Evolutionary conservation across 2,329 filamentous ascomycete species (phyloP).

Genomic region (Sarocladium brachiariae): DNA sequence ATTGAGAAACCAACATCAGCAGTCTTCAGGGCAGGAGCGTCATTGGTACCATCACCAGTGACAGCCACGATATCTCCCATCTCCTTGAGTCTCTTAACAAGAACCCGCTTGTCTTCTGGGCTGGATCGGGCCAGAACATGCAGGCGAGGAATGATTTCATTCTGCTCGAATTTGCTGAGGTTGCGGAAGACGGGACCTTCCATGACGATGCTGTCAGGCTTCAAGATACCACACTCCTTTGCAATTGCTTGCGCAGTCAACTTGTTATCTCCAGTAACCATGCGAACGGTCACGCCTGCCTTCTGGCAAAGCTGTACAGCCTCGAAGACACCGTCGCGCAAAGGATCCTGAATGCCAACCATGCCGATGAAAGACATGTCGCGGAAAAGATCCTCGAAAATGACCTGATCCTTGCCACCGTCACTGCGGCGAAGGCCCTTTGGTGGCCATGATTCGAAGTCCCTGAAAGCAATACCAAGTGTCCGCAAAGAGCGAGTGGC

Average conservation of each 20-base stretch:
- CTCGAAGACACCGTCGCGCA: conserved; percentile 66
- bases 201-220: conserved; percentile 61
- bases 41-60: conserved; percentile 78
- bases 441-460: conserved; percentile 82
- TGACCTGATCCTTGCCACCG: conserved; percentile 51
- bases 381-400: conserved; percentile 60
- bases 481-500: conserved; percentile 75
- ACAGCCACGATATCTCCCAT: conserved; percentile 73
- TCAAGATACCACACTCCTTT: conserved; percentile 69
- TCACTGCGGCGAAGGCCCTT: conserved; percentile 48
- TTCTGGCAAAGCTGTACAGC: conserved; percentile 67
- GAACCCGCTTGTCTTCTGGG: conserved; percentile 68
- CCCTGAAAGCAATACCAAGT: conserved; percentile 75
- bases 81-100: conserved; percentile 65
- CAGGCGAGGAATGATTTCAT: conserved; percentile 59
- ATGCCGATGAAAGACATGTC: conserved; percentile 63
- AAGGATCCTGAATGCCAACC: conserved; percentile 75
- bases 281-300: conserved; percentile 72
- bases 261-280: conserved; percentile 82
- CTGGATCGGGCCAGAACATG: conserved; percentile 69
- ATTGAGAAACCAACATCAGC: conserved; percentile 82
- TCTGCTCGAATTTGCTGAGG: conserved; percentile 57
- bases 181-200: conserved; percentile 75
- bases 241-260: conserved; percentile 74
- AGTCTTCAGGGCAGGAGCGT: conserved; percentile 72